Evolutionary conservation across 495 filamentous ascomycete genomes (phyloP).

Genomic region (Aspergillus leporis): DNA sequence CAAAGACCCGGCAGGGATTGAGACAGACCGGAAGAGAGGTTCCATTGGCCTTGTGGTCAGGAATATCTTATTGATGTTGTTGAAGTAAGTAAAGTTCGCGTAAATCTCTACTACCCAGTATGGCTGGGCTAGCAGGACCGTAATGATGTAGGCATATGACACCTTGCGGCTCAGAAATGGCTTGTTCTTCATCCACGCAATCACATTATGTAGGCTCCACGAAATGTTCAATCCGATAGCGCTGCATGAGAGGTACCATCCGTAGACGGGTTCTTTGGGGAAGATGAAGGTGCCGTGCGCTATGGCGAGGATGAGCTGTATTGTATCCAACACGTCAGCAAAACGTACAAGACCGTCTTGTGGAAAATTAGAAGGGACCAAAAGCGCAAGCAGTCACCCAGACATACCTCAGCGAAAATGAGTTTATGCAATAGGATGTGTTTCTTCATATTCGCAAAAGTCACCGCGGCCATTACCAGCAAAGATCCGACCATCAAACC

Average conservation of each 20-base stretch:
- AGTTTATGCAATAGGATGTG: constrained; percentile 46
- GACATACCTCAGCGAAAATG: constrained; percentile 46
- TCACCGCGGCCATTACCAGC: constrained; percentile 47
- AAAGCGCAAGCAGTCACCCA: background rate
- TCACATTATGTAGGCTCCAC: constrained; percentile 50
- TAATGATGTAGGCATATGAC: constrained; percentile 41
- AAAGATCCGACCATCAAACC: constrained; percentile 49
- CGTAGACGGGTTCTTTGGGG: constrained; percentile 40
- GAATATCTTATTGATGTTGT: constrained; percentile 52
- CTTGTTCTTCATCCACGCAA: constrained; percentile 51
- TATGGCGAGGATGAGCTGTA: constrained; percentile 36
- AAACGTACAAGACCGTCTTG: background rate
- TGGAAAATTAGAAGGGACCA: background rate
- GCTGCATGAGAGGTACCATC: constrained; percentile 48
- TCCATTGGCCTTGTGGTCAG: constrained; percentile 51
- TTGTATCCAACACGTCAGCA: background rate
- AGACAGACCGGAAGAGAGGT: constrained; percentile 47
- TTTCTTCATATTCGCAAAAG: constrained; percentile 44
- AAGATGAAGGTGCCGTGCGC: constrained; percentile 50
- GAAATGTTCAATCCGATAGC: constrained; percentile 48
- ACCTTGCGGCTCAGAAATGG: constrained; percentile 41
- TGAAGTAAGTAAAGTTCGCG: constrained; percentile 50
- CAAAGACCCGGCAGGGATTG: background rate
- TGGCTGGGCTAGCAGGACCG: constrained; percentile 41
- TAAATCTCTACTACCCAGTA: constrained; percentile 52